These are phyloP conservation scores for Paecilomyces niveus DNA, from an alignment of 2,329 filamentous ascomycete genomes.

Conservation along the genomic window DNA sequence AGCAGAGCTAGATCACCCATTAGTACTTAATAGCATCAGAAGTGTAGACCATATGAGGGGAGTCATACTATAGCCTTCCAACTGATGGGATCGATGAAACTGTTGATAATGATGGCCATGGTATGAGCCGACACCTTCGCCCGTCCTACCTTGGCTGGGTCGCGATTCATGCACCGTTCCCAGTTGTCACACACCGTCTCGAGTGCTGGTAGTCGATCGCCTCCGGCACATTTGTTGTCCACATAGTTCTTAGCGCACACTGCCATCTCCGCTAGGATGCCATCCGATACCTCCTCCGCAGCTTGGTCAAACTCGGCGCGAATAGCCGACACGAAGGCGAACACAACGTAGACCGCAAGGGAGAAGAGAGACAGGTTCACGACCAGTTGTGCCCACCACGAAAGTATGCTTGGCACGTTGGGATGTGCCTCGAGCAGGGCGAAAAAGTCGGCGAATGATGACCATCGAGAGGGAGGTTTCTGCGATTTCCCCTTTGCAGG, in stretches of 20 bases:
- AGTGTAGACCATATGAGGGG: not conserved
- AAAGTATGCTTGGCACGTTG: conserved; percentile 57
- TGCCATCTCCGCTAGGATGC: conserved; percentile 65
- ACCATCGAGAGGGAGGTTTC: conserved; percentile 20
- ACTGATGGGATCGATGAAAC: conserved; percentile 83
- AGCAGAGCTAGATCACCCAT: conserved; percentile 27
- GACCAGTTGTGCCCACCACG: conserved; percentile 57
- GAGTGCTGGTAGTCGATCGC: conserved; percentile 64
- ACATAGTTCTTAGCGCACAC: conserved; percentile 66
- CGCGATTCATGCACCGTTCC: conserved; percentile 80
- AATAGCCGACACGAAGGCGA: conserved; percentile 62
- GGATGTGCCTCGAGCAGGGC: conserved; percentile 59
- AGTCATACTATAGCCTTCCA: conserved; percentile 66
- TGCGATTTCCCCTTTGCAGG: conserved; percentile 12
- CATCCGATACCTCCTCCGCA: conserved; percentile 59
- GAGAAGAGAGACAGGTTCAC: conserved; percentile 45
- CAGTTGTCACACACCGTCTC: conserved; percentile 68
- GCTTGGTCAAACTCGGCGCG: conserved; percentile 68
- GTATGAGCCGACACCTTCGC: conserved; percentile 79
- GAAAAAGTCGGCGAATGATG: conserved; percentile 47
- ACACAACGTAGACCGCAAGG: conserved; percentile 56
- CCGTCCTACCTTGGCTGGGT: conserved; percentile 68
- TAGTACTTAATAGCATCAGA: conserved; percentile 6
- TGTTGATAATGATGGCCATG: conserved; percentile 87
- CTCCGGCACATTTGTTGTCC: conserved; percentile 65